Percentiles rank a stretch among this genome's conserved stretches.
Evolutionary conservation across 2,329 filamentous ascomycete genomes (phyloP).

Genomic region (Dactylonectria macrodidyma): DNA sequence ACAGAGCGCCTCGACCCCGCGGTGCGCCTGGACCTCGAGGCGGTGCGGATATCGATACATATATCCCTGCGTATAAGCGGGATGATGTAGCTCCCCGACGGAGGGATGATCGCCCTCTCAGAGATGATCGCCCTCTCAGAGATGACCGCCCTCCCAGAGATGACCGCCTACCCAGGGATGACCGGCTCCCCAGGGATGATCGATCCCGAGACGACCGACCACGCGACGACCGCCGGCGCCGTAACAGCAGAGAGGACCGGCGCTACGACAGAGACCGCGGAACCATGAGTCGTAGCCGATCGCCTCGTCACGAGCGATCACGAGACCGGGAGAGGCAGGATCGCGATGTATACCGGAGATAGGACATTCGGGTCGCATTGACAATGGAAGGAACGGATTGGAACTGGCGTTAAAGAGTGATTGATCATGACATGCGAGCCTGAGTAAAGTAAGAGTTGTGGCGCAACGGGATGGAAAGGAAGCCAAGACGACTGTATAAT

Average conservation of each 20-base stretch:
- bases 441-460: conserved; percentile 27
- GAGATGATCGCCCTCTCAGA: conserved; percentile 42
- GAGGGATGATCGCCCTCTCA: conserved; percentile 51
- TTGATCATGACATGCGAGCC: conserved; percentile 30
- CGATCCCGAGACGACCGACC: conserved; percentile 26
- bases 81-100: conserved; percentile 52
- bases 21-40: conserved; percentile 50
- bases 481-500: conserved; percentile 24
- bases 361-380: conserved; percentile 41
- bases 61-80: conserved; percentile 64
- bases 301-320: conserved; percentile 55
- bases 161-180: conserved; percentile 20
- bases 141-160: conserved; percentile 35
- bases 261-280: conserved; percentile 59
- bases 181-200: conserved; percentile 21
- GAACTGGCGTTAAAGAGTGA: conserved; percentile 38
- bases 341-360: conserved; percentile 66
- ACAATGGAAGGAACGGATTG: conserved; percentile 8
- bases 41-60: conserved; percentile 62
- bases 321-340: conserved; percentile 63
- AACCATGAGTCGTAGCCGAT: conserved; percentile 59
- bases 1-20: conserved; percentile 52
- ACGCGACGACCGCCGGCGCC: conserved; percentile 49
- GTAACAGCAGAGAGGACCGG: conserved; percentile 54
- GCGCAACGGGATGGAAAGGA: conserved; percentile 38